Evolutionary conservation across 2,329 filamentous ascomycete species (phyloP).

Genomic region (Stagonosporopsis rhizophila): DNA sequence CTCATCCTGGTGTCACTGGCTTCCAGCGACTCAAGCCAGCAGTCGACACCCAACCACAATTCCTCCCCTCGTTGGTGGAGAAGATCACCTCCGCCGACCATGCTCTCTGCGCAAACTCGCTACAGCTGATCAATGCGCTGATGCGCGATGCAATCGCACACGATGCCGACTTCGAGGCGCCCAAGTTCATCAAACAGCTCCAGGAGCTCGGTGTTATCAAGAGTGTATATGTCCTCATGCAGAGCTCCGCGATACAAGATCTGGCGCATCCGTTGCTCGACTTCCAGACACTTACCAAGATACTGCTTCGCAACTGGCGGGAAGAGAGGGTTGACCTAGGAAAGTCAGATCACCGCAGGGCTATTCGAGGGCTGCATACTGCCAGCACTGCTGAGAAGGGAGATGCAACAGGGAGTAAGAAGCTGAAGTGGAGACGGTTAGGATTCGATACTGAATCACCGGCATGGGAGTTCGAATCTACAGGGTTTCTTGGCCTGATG

Average conservation of each 20-base stretch:
- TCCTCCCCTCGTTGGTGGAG: constrained; percentile 91
- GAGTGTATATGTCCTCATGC: constrained; percentile 89
- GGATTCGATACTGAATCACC: constrained; percentile 93
- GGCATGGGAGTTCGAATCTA: constrained; percentile 80
- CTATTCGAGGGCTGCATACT: constrained; percentile 83
- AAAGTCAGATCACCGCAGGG: constrained; percentile 83
- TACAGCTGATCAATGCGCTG: constrained; percentile 93
- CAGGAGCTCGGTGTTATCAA: constrained; percentile 94
- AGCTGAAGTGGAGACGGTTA: constrained; percentile 89
- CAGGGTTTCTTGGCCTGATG: constrained; percentile 96
- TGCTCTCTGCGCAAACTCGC: constrained; percentile 90
- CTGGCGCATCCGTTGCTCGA: constrained; percentile 88
- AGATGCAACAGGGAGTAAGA: constrained; percentile 63
- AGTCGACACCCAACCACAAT: constrained; percentile 88
- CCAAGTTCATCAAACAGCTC: constrained; percentile 89
- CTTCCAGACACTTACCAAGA: constrained; percentile 90
- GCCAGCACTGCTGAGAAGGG: constrained; percentile 75
- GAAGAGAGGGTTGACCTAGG: constrained; percentile 86
- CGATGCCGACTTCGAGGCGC: constrained; percentile 84
- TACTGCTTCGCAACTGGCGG: constrained; percentile 85
- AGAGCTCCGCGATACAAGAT: constrained; percentile 90
- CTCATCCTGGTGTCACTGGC: constrained; percentile 73
- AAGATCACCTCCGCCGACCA: constrained; percentile 94
- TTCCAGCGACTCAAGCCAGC: constrained; percentile 92
- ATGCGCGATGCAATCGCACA: constrained; percentile 89